phyloP scores from a whole-genome alignment of 1,139 yeast genomes.

The Candida tunisiensis region DNA sequence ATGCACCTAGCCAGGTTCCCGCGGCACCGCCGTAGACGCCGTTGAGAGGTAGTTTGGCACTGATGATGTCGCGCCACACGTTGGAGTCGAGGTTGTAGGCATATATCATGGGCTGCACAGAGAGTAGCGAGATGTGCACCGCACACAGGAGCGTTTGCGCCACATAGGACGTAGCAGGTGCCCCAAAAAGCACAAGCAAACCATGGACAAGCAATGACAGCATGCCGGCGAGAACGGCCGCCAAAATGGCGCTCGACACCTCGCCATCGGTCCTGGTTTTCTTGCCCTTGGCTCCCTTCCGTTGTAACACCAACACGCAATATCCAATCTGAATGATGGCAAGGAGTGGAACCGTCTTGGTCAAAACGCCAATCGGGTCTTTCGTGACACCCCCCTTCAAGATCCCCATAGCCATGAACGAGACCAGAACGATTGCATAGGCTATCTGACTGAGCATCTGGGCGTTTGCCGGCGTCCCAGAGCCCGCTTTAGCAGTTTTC shows the following conservation, averaged over 20 bases:
- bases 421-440: too few relatives aligned
- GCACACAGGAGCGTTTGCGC: conserved; percentile 50
- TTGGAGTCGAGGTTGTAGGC: conserved; percentile 39
- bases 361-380: conserved; percentile 9
- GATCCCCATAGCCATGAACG: too few relatives aligned
- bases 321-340: conserved; percentile 11
- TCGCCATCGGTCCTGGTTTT: conserved; percentile 4
- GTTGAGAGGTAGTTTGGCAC: conserved; percentile 17
- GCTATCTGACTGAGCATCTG: too few relatives aligned
- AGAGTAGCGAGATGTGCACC: conserved; percentile 43
- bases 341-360: conserved; percentile 9
- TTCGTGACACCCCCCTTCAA: conserved; percentile 4
- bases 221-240: conserved; percentile 22
- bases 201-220: conserved; percentile 36
- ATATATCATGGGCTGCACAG: conserved; percentile 47
- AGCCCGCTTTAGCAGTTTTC: too few relatives aligned
- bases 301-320: conserved; percentile 8
- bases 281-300: conserved; percentile 1
- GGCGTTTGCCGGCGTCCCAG: too few relatives aligned
- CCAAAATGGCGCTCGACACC: conserved; percentile 14
- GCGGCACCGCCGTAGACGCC: conserved; percentile 23
- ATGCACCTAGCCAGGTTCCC: conserved; percentile 54
- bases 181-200: conserved; percentile 59
- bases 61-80: conserved; percentile 25
- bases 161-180: conserved; percentile 47